These are phyloP conservation scores for Rutstroemia sp. DNA, from an alignment of 2,329 filamentous ascomycete genomes.

Conservation along the genomic window DNA sequence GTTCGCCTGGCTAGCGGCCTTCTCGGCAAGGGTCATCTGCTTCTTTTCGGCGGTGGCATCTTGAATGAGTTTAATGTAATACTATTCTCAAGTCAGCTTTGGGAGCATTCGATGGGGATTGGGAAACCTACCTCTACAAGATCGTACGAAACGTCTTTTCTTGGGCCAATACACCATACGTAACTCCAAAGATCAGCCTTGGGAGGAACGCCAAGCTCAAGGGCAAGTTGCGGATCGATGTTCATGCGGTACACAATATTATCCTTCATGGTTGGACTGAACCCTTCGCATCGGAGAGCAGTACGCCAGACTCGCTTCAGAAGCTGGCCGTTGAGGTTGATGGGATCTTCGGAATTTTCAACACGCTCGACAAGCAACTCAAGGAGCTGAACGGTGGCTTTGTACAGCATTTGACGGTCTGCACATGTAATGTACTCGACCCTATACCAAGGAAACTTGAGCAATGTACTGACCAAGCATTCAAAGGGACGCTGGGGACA, in stretches of 20 bases:
- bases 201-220: slow-evolving; percentile 40
- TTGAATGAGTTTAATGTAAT: slow-evolving; percentile 49
- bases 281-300: slow-evolving; percentile 51
- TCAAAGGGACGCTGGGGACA: slow-evolving; percentile 60
- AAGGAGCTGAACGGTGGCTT: slow-evolving; percentile 43
- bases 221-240: slow-evolving; percentile 30
- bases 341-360: slow-evolving; percentile 31
- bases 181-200: slow-evolving; percentile 43
- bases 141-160: slow-evolving; percentile 41
- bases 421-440: slow-evolving; percentile 48
- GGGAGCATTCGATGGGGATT: neutral
- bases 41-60: slow-evolving; percentile 41
- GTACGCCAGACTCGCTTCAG: slow-evolving; percentile 44
- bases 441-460: slow-evolving; percentile 50
- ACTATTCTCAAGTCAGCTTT: slow-evolving; percentile 34
- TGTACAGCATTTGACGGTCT: slow-evolving; percentile 47
- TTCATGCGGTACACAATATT: slow-evolving; percentile 41
- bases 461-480: slow-evolving; percentile 52
- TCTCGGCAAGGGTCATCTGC: slow-evolving; percentile 35
- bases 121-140: slow-evolving; percentile 44
- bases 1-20: slow-evolving; percentile 23
- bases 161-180: slow-evolving; percentile 44
- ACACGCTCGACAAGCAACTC: slow-evolving; percentile 38
- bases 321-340: slow-evolving; percentile 45
- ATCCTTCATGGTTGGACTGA: slow-evolving; percentile 54